Percentiles rank a stretch among this genome's conserved stretches.
These are phyloP conservation scores for Tothia fuscella DNA, from an alignment of 2,329 filamentous ascomycete genomes.

Conservation along the genomic window DNA sequence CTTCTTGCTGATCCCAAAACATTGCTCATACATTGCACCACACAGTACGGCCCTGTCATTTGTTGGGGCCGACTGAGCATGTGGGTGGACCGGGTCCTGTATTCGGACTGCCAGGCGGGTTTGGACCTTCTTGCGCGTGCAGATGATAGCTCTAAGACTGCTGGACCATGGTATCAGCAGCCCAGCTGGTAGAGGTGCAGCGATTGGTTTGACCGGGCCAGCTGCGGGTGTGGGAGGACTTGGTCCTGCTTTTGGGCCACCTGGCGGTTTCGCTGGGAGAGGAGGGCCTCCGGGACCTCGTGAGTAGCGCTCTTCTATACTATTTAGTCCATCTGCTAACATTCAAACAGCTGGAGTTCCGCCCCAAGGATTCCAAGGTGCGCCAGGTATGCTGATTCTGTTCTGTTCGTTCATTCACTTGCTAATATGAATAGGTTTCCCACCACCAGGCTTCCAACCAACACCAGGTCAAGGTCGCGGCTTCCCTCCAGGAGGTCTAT, in stretches of 20 bases:
- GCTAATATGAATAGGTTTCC: slow-evolving; percentile 37
- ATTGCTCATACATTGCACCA: too few species aligned
- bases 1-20: too few species aligned
- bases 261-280: slow-evolving; percentile 14
- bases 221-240: slow-evolving; percentile 77
- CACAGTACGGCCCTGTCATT: too few species aligned
- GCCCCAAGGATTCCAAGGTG: slow-evolving; percentile 32
- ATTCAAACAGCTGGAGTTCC: slow-evolving; percentile 20
- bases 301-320: slow-evolving; percentile 15
- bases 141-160: too few species aligned
- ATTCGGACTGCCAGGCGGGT: too few species aligned
- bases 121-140: too few species aligned
- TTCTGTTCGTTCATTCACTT: slow-evolving; percentile 11
- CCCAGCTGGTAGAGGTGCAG: slow-evolving; percentile 75
- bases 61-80: too few species aligned
- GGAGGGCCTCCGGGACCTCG: slow-evolving; percentile 16
- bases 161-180: slow-evolving; percentile 83
- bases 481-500: slow-evolving; percentile 12
- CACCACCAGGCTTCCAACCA: slow-evolving; percentile 60
- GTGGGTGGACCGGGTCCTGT: too few species aligned
- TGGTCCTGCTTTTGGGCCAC: slow-evolving; percentile 21
- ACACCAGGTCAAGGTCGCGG: slow-evolving; percentile 13
- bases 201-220: slow-evolving; percentile 77
- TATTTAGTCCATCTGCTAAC: slow-evolving; percentile 13
- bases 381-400: slow-evolving; percentile 36